These are phyloP conservation scores for Fraxinus pennsylvanica DNA, from an alignment of 257 asterid genomes.

Conservation along the genomic window DNA sequence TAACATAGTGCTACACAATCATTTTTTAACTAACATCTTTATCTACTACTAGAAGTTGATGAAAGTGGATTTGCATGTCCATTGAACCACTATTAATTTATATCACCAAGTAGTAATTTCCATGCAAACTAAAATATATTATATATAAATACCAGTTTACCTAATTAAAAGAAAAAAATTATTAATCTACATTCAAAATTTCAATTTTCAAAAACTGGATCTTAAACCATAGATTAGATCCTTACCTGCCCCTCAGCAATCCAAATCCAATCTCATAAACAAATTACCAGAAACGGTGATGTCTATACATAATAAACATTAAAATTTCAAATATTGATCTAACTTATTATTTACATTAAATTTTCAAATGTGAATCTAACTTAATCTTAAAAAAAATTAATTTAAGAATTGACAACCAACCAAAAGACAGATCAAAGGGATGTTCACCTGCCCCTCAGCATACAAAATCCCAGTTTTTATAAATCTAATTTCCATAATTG, in stretches of 20 bases:
- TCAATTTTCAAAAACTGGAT: slow-evolving; percentile 1
- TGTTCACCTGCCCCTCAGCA: neutral
- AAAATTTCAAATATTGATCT: neutral
- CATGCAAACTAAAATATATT: neutral
- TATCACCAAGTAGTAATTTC: neutral
- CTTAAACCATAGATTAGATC: neutral
- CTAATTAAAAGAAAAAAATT: neutral
- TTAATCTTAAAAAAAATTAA: neutral
- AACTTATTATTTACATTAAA: neutral
- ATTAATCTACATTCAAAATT: neutral
- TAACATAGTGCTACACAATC: no score
- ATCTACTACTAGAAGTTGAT: neutral
- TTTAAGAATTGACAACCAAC: slow-evolving; percentile 10
- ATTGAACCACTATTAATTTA: no score
- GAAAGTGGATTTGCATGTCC: neutral
- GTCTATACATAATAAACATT: neutral
- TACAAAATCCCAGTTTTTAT: slow-evolving; percentile 8
- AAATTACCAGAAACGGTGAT: neutral
- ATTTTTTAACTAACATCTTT: neutral
- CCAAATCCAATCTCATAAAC: slow-evolving; percentile 1
- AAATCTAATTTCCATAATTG: neutral
- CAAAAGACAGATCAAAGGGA: slow-evolving; percentile 30
- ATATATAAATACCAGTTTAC: neutral
- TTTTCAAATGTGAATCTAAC: neutral
- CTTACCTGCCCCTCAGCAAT: neutral